Conservation (phyloP, 2,329 filamentous ascomycete species). For the Colletotrichum sp. region DNA sequence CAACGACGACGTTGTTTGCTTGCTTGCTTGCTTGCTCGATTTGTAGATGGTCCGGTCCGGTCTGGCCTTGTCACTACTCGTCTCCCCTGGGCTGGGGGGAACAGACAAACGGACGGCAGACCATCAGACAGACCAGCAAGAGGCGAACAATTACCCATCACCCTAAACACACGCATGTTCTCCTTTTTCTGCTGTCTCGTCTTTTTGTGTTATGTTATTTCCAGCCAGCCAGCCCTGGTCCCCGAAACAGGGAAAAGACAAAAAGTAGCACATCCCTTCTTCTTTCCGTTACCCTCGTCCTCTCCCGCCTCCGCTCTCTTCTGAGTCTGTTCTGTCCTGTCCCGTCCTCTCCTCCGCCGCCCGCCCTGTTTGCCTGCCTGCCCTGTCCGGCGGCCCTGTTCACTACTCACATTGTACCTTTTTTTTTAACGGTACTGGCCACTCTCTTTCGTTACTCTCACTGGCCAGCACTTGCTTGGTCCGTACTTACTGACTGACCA, state of each 20-base stretch:
- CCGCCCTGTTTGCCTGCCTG: neutral
- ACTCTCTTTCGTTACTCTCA: neutral
- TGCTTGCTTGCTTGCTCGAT: neutral
- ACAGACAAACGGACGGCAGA: neutral
- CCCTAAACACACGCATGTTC: neutral
- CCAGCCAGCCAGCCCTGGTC: neutral
- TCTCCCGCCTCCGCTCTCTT: neutral
- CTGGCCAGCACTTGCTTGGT: neutral
- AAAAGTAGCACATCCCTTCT: constrained; percentile 10
- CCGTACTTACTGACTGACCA: neutral
- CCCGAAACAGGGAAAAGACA: constrained; percentile 7
- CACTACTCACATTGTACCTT: neutral
- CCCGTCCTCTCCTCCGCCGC: neutral
- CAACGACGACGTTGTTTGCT: neutral
- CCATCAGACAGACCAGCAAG: neutral
- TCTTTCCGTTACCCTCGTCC: constrained; percentile 1
- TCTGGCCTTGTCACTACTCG: neutral
- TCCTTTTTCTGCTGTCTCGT: neutral
- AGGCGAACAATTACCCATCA: neutral
- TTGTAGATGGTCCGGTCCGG: neutral
- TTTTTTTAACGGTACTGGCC: neutral
- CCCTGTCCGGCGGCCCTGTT: neutral
- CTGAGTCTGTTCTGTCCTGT: neutral
- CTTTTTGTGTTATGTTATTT: neutral
- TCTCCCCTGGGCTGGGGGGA: neutral